These are phyloP conservation scores for Neurospora tetraspora DNA, from an alignment of 495 filamentous ascomycete genomes.

Conservation along the genomic window DNA sequence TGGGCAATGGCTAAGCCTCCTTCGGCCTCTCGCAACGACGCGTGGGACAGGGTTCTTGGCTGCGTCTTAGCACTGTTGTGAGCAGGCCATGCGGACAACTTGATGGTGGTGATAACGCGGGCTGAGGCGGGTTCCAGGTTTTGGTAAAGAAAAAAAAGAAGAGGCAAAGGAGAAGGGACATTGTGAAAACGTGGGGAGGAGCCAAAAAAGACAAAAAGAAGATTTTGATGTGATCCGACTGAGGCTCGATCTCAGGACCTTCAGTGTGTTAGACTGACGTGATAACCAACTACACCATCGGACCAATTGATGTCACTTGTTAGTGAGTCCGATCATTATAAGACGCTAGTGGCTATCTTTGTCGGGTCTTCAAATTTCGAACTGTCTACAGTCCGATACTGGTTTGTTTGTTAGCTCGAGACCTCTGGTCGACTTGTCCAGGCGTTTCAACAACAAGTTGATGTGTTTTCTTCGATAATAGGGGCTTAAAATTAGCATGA, in stretches of 20 bases:
- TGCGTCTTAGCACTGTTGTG: neutral
- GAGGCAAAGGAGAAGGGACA: neutral
- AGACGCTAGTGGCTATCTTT: neutral
- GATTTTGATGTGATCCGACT: neutral
- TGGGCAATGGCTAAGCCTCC: neutral
- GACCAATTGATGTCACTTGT: neutral
- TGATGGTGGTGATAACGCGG: neutral
- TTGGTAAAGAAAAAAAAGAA: neutral
- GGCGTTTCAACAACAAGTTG: too few relatives aligned
- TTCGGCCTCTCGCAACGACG: neutral
- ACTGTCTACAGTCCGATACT: too few relatives aligned
- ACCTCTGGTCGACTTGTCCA: too few relatives aligned
- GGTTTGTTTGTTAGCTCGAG: too few relatives aligned
- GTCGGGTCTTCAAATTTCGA: neutral
- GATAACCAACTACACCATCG: neutral
- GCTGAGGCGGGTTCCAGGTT: neutral
- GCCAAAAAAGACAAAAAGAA: neutral
- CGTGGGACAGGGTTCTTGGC: neutral
- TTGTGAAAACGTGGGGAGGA: neutral
- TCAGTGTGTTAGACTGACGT: neutral
- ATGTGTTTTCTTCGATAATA: too few relatives aligned
- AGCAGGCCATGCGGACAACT: neutral
- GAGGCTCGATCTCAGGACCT: neutral
- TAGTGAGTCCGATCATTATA: too few relatives aligned
- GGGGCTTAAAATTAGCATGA: too few relatives aligned